Evolutionary conservation across 768 basidiomycete species (phyloP).

Genomic region (Agaricus subrufescens): DNA sequence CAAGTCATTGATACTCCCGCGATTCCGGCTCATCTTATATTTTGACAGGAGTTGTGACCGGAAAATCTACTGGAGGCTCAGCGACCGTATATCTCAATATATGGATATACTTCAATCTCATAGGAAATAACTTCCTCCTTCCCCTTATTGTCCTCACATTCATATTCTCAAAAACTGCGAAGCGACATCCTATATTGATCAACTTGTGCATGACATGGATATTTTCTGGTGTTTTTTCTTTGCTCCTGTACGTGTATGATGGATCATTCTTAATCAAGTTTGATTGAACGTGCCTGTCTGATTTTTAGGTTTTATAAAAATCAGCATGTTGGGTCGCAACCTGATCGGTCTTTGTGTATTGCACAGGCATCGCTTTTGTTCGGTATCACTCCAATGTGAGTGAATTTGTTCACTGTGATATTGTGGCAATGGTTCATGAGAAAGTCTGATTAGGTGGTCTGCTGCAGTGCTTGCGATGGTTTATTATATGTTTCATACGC

Average conservation of each 20-base stretch:
- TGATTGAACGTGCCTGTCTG: too few species aligned
- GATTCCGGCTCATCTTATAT: background rate
- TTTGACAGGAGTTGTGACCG: background rate
- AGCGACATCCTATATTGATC: constrained; percentile 38
- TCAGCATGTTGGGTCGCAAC: constrained; percentile 28
- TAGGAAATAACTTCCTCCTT: constrained; percentile 40
- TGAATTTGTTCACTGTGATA: background rate
- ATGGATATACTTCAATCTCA: constrained; percentile 42
- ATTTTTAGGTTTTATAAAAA: constrained; percentile 34
- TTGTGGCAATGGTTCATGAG: background rate
- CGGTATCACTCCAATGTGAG: constrained; percentile 36
- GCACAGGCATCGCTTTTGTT: constrained; percentile 38
- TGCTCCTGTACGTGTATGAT: constrained; percentile 29
- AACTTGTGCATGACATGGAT: constrained; percentile 47
- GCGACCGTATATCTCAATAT: constrained; percentile 26
- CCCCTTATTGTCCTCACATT: constrained; percentile 41
- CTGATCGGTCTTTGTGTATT: constrained; percentile 33
- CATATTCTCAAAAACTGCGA: constrained; percentile 31
- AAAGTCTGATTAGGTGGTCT: constrained; percentile 25
- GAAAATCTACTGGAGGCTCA: background rate
- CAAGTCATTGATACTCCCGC: background rate
- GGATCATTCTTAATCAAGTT: too few species aligned
- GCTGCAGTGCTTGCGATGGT: constrained; percentile 31
- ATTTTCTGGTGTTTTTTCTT: constrained; percentile 36
- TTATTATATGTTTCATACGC: constrained; percentile 23